Conservation (phyloP, 1,284 basidiomycete genomes). For the Kalmanozyma brasiliensis region DNA sequence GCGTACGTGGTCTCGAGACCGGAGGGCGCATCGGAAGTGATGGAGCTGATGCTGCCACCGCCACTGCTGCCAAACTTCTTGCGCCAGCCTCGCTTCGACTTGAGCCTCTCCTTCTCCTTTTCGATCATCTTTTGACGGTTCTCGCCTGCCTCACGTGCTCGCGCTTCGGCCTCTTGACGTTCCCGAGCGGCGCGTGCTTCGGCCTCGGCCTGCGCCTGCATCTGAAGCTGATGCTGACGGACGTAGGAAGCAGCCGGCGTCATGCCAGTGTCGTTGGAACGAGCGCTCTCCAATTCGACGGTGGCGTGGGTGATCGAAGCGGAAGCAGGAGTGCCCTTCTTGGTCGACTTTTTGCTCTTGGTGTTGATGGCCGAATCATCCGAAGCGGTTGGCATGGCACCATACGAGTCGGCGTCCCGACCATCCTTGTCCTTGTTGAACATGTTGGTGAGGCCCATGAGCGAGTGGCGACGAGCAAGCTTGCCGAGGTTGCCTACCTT, state of each 20-base stretch:
- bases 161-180: slow-evolving; percentile 74
- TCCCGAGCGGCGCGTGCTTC: slow-evolving; percentile 68
- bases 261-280: slow-evolving; percentile 78
- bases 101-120: slow-evolving; percentile 68
- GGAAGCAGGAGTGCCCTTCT: slow-evolving; percentile 76
- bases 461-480: slow-evolving; percentile 86
- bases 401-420: slow-evolving; percentile 72
- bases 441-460: slow-evolving; percentile 90
- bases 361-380: slow-evolving; percentile 68
- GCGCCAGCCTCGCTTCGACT: slow-evolving; percentile 65
- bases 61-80: slow-evolving; percentile 68
- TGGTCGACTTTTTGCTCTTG: slow-evolving; percentile 66
- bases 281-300: slow-evolving; percentile 79
- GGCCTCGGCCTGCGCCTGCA: slow-evolving; percentile 69
- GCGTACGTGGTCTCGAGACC: slow-evolving; percentile 56
- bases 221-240: slow-evolving; percentile 82
- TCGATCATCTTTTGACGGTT: slow-evolving; percentile 70
- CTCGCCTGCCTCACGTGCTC: slow-evolving; percentile 67
- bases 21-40: slow-evolving; percentile 41
- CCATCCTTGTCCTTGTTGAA: slow-evolving; percentile 74
- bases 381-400: slow-evolving; percentile 68
- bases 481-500: slow-evolving; percentile 94
- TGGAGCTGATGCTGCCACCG: slow-evolving; percentile 45
- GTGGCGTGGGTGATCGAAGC: slow-evolving; percentile 84
- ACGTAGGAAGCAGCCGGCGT: slow-evolving; percentile 92